Conservation (phyloP, 208 protist species). For the Naegleria lovaniensis region DNA sequence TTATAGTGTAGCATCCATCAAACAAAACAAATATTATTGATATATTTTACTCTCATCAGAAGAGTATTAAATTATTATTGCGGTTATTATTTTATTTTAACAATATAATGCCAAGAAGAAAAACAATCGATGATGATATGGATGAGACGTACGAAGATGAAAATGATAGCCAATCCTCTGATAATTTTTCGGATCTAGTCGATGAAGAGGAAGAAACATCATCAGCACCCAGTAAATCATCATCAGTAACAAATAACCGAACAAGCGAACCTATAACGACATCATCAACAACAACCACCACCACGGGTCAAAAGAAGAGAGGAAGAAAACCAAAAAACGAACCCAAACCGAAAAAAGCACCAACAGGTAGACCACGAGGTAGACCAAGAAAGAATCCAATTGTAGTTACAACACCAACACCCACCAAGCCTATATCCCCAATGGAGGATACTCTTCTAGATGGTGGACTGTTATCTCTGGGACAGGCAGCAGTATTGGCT, state of each 20-base stretch:
- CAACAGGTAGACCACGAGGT: background rate
- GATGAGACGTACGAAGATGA: constrained; percentile 7
- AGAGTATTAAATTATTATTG: background rate
- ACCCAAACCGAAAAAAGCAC: background rate
- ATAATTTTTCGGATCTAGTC: background rate
- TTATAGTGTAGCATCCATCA: no score
- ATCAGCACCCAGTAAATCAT: background rate
- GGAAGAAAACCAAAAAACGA: background rate
- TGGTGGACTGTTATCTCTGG: background rate
- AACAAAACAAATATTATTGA: no score
- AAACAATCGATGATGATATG: constrained; percentile 3
- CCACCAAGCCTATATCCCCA: background rate
- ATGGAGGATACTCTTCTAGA: background rate
- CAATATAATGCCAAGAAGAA: constrained; percentile 9
- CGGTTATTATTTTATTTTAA: background rate
- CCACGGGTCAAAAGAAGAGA: background rate
- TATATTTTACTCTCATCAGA: no score
- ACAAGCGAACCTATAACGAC: background rate
- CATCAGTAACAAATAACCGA: no score
- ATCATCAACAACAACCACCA: background rate
- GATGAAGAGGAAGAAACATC: background rate
- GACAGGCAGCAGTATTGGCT: background rate
- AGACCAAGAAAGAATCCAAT: background rate
- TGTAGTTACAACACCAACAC: background rate
- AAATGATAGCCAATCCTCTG: background rate